phyloP scores from a whole-genome alignment of 73 alveolate genomes.

The Tetrahymena malaccensis region DNA sequence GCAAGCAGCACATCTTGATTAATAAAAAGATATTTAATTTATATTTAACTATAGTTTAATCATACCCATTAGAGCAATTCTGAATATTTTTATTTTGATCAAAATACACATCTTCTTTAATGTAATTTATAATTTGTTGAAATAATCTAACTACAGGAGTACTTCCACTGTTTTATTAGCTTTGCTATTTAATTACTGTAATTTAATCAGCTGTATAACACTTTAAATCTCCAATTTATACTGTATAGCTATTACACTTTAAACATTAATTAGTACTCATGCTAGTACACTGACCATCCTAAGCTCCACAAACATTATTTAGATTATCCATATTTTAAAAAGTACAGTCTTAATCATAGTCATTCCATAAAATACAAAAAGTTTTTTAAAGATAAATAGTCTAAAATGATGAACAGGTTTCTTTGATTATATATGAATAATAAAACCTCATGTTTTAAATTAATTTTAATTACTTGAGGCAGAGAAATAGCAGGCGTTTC shows the following conservation, averaged over 20 bases:
- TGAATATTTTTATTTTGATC: not conserved
- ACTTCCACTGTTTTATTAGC: not conserved
- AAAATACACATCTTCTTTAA: not conserved
- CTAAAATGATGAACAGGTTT: not conserved
- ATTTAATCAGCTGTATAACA: not conserved
- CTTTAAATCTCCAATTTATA: not conserved
- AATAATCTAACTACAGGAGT: not conserved
- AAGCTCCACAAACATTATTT: not conserved
- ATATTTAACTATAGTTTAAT: not conserved
- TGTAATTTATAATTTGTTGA: not conserved
- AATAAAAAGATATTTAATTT: not conserved
- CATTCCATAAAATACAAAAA: not conserved
- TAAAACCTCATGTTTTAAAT: not conserved
- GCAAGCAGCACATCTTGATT: not conserved
- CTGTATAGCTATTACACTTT: not conserved
- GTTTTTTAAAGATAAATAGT: not conserved
- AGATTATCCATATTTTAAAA: not conserved
- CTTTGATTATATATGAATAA: not conserved
- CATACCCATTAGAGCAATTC: not conserved
- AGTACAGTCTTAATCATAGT: not conserved
- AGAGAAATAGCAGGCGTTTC: not conserved
- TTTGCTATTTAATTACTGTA: not conserved
- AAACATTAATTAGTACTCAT: not conserved
- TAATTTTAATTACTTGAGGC: not conserved
- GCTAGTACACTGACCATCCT: not conserved